Conservation (phyloP, 2,329 filamentous ascomycete species). For the Exutisphaerella laricina region DNA sequence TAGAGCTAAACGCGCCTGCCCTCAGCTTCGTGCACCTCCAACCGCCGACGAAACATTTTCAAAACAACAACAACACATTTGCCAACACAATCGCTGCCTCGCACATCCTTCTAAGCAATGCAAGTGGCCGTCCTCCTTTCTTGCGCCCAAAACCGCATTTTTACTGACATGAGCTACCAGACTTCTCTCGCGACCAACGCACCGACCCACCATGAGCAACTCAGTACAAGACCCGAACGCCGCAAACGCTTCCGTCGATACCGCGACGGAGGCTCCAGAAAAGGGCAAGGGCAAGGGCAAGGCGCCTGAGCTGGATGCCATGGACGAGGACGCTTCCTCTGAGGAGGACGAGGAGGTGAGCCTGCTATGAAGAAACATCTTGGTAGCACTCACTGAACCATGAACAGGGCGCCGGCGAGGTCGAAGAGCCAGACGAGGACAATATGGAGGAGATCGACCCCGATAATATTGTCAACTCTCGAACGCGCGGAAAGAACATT, state of each 20-base stretch:
- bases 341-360: conserved; percentile 40
- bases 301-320: conserved; percentile 56
- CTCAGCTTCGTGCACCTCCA: too few species aligned
- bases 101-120: too few species aligned
- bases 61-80: too few species aligned
- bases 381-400: too few species aligned
- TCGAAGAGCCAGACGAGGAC: conserved; percentile 68
- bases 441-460: conserved; percentile 88
- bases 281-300: conserved; percentile 97
- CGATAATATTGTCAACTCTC: conserved; percentile 76
- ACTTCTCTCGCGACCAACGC: not conserved
- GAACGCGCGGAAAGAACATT: conserved; percentile 87
- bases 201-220: conserved; percentile 24
- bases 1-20: too few species aligned
- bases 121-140: not conserved
- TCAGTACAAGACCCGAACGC: conserved; percentile 23
- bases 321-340: conserved; percentile 37
- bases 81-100: too few species aligned
- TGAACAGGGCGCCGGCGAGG: conserved; percentile 26
- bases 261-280: conserved; percentile 44
- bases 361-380: not conserved
- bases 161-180: not conserved
- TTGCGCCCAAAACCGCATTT: not conserved
- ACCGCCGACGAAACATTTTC: too few species aligned
- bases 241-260: conserved; percentile 24